Evolutionary conservation across 1,139 yeast genomes (phyloP).

Genomic region (Candida frijolesensis): DNA sequence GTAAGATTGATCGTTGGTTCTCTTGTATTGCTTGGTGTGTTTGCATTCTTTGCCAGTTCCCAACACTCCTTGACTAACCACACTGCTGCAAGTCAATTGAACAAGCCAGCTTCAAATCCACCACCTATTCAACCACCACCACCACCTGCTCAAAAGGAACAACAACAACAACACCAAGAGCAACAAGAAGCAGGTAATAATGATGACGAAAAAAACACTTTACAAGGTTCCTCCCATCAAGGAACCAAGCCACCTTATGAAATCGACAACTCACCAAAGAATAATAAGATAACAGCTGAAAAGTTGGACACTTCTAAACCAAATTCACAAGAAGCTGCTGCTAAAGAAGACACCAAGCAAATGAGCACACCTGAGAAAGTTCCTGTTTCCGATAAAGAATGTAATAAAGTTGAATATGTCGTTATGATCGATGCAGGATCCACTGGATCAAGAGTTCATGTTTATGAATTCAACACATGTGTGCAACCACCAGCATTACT

Average conservation of each 20-base stretch:
- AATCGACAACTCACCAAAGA: constrained; percentile 12
- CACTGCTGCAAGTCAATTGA: constrained; percentile 26
- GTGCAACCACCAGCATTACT: constrained; percentile 76
- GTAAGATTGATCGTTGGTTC: constrained; percentile 38
- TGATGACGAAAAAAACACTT: constrained; percentile 31
- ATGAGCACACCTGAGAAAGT: constrained; percentile 8
- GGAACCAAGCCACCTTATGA: constrained; percentile 42
- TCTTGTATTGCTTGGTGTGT: constrained; percentile 35
- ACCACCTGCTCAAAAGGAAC: neutral
- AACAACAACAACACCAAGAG: constrained; percentile 4
- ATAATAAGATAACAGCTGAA: constrained; percentile 27
- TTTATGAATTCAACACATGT: constrained; percentile 88
- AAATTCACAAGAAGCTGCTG: neutral
- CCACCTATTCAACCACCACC: constrained; percentile 3
- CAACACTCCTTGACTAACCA: constrained; percentile 25
- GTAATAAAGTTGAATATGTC: constrained; percentile 51
- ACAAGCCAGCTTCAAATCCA: constrained; percentile 26
- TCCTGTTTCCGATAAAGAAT: constrained; percentile 14
- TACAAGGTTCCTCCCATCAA: constrained; percentile 36
- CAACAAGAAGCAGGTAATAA: constrained; percentile 15
- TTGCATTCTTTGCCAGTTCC: constrained; percentile 40
- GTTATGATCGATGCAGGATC: constrained; percentile 98
- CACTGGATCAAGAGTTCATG: constrained; percentile 93
- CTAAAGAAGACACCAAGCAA: constrained; percentile 2
- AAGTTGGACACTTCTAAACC: constrained; percentile 17